Evolutionary conservation across 495 filamentous ascomycete species (phyloP).

Genomic region (Podospora australis): DNA sequence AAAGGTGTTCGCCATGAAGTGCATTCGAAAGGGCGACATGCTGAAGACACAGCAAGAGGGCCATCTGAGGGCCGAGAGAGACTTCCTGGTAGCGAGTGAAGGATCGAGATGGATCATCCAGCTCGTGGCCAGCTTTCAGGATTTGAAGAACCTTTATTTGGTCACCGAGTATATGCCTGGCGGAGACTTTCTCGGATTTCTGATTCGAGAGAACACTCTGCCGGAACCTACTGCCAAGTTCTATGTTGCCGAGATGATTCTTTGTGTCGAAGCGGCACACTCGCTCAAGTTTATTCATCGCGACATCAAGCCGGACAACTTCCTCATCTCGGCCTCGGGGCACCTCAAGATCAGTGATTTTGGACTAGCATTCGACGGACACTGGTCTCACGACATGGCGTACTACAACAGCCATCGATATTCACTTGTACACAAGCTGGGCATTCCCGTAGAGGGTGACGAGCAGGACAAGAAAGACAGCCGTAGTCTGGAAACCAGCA

Average conservation of each 20-base stretch:
- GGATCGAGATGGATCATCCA: conserved; percentile 80
- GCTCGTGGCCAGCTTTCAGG: conserved; percentile 83
- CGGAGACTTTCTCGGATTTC: conserved; percentile 80
- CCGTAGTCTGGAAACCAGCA: conserved; percentile 37
- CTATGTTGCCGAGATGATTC: conserved; percentile 91
- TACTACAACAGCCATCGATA: conserved; percentile 82
- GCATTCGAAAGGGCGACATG: conserved; percentile 89
- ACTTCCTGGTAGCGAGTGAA: conserved; percentile 82
- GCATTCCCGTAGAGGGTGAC: conserved; percentile 71
- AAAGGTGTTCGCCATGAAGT: conserved; percentile 89
- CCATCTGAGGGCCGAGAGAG: conserved; percentile 83
- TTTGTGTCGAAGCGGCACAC: conserved; percentile 91
- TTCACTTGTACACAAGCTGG: conserved; percentile 65
- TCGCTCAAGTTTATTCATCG: conserved; percentile 83
- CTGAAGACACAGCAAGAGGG: conserved; percentile 84
- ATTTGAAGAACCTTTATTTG: conserved; percentile 74
- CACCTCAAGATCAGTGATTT: conserved; percentile 96
- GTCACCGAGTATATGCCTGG: conserved; percentile 98
- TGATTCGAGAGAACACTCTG: conserved; percentile 76
- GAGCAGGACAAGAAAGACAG: conserved; percentile 58
- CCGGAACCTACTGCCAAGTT: conserved; percentile 70
- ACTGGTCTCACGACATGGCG: conserved; percentile 83
- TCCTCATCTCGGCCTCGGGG: conserved; percentile 78
- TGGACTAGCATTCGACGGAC: conserved; percentile 87
- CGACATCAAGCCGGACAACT: conserved; percentile 96